phyloP scores from a whole-genome alignment of 139 green algal genomes.

The Chlorella sorokiniana region DNA sequence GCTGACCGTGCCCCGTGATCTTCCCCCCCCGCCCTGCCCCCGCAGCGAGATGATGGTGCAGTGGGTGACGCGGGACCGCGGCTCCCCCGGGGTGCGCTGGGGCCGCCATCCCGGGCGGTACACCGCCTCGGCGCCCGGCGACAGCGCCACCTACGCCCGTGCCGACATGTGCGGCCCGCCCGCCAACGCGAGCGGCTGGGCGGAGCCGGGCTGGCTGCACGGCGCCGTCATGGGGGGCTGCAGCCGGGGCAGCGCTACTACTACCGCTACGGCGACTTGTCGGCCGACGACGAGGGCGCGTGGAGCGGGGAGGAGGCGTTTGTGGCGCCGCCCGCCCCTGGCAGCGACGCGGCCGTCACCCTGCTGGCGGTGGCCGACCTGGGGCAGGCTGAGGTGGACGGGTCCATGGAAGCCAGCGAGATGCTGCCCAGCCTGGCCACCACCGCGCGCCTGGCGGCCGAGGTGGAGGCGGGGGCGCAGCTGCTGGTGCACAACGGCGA shows the following conservation, averaged over 20 bases:
- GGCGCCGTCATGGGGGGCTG: slow-evolving; percentile 50
- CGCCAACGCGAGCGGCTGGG: slow-evolving; percentile 40
- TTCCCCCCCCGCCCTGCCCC: not conserved
- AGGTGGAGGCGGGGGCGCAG: not conserved
- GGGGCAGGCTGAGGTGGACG: slow-evolving; percentile 41
- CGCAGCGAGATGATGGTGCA: slow-evolving; percentile 32
- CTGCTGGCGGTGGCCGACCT: slow-evolving; percentile 45
- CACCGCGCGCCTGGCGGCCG: slow-evolving; percentile 6
- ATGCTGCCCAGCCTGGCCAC: slow-evolving; percentile 20
- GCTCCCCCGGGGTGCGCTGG: slow-evolving; percentile 24
- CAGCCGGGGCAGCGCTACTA: slow-evolving; percentile 41
- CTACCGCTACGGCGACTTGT: slow-evolving; percentile 40
- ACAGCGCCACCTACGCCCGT: slow-evolving; percentile 28
- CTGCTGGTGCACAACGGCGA: slow-evolving; percentile 67
- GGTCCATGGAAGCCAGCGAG: slow-evolving; percentile 19
- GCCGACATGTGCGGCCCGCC: slow-evolving; percentile 63
- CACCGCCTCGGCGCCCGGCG: slow-evolving; percentile 4
- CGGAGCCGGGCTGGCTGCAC: slow-evolving; percentile 52
- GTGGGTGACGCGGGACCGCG: slow-evolving; percentile 19
- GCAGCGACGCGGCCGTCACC: not conserved
- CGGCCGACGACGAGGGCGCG: too few relatives aligned
- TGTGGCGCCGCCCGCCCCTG: slow-evolving; percentile 1
- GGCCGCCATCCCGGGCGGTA: not conserved
- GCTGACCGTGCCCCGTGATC: not conserved
- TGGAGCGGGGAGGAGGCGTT: slow-evolving; percentile 37